These are phyloP conservation scores for Leishmania major DNA, from an alignment of 208 protist species.

Conservation along the genomic window DNA sequence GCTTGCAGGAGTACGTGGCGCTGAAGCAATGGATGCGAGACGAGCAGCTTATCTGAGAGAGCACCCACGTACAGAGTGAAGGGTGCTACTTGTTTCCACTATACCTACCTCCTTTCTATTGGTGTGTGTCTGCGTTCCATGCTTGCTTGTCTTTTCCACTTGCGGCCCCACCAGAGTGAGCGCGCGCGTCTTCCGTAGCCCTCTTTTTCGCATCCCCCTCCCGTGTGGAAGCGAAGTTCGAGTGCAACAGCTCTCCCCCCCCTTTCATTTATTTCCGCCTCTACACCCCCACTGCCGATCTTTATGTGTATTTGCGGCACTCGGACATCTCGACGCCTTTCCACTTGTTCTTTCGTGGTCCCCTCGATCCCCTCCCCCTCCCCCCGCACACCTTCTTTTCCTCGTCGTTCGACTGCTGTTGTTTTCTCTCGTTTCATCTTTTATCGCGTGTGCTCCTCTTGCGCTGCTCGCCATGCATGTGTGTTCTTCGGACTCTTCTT, in stretches of 20 bases:
- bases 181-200: background rate
- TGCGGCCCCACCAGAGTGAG: background rate
- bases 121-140: background rate
- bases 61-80: background rate
- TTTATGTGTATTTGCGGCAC: background rate
- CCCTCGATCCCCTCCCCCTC: background rate
- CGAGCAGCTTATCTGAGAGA: conserved; percentile 35
- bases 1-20: conserved; percentile 75
- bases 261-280: background rate
- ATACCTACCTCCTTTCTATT: background rate
- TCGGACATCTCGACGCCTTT: background rate
- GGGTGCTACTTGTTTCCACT: background rate
- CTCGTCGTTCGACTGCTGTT: background rate
- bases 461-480: background rate
- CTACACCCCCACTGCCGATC: background rate
- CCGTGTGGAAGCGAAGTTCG: background rate
- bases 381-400: background rate
- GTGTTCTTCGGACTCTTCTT: background rate
- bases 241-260: background rate
- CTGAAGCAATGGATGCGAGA: conserved; percentile 72
- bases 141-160: background rate
- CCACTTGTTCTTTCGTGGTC: background rate
- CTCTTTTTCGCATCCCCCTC: background rate
- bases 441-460: background rate
- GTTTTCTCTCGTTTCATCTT: background rate